phyloP scores from a whole-genome alignment of 2,329 filamentous ascomycete species.

The Alternaria gaisen region DNA sequence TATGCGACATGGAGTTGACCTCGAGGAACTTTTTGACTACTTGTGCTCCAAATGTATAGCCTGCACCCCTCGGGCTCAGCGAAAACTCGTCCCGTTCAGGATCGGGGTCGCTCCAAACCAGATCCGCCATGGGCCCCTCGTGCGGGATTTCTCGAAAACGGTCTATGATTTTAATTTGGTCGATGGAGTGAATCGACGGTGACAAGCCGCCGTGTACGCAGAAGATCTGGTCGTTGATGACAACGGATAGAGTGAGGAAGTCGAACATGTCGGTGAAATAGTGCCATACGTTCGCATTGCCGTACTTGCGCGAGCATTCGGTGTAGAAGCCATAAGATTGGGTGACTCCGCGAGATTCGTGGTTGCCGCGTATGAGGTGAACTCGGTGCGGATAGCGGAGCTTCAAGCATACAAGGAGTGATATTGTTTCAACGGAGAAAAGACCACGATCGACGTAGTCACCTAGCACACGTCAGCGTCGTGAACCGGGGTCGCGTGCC shows the following conservation, averaged over 20 bases:
- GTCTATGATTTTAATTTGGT: conserved; percentile 99
- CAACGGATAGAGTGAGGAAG: conserved; percentile 93
- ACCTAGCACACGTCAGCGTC: conserved; percentile 61
- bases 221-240: conserved; percentile 99
- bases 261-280: conserved; percentile 99
- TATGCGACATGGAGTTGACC: conserved; percentile 97
- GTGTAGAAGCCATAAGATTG: conserved; percentile 99
- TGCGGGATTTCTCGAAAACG: conserved; percentile 98
- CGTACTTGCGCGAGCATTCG: conserved; percentile 96
- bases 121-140: conserved; percentile 98
- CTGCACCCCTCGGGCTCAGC: conserved; percentile 88
- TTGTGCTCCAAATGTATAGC: conserved; percentile 96
- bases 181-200: conserved; percentile 89
- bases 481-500: conserved; percentile 32
- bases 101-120: conserved; percentile 98
- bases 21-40: conserved; percentile 98
- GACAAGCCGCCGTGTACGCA: conserved; percentile 88
- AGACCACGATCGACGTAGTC: conserved; percentile 98
- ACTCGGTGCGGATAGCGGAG: conserved; percentile 95
- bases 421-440: conserved; percentile 99
- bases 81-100: conserved; percentile 98
- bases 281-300: conserved; percentile 98
- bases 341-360: conserved; percentile 96
- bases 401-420: conserved; percentile 95
- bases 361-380: conserved; percentile 95